Evolutionary conservation across 345 rosid species (phyloP), one percentile per base, ranked within the genome.

Genomic region (Ceriops tagal): DNA sequence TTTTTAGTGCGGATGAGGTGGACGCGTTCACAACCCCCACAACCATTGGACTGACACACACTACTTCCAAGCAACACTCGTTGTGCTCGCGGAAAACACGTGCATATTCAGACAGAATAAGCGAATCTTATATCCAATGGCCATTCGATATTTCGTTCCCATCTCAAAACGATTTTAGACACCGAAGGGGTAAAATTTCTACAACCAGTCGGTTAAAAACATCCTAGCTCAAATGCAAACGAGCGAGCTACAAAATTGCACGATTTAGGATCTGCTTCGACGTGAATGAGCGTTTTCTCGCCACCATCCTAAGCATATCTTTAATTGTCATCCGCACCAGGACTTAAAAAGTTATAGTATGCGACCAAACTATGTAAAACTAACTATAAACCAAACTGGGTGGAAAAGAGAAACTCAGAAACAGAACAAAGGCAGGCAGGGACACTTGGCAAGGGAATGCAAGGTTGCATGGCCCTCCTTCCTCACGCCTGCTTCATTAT

Each of bases 311-410:
- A 67, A 71, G 34, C 37, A n/a, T 9, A 60, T 53, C 32, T 30
- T 62, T 67, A 28, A 76, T 47, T 53, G 35, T 76, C 71, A 71
- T 71, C 69, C 20, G 57, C 53, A 56, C 46, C 64, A 55, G 49
- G 49, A 27, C 15, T 22, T 53, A 67, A 75, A 76, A 76, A n/a
- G n/a, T 71, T 31, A 55, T 5, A 24, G 69, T 61, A 66, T 55
- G 21, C 47, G 21, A 57, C 68, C 71, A 47, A 46, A 66, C 69
- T 71, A 76, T 7, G 8, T 43, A 32, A 32, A 69, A 58, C 69
- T 51, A 65, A 28, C 32, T 65, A 39, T 16, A 47, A 66, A 6
- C 47, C 75, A 16, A 3, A 47, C 27, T 9, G 53, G 53, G 61
- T 43, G 18, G 53, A 19, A 61, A 8, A 24, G 57, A 20, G 35